These are phyloP conservation scores for Chlorella sp. DNA, from an alignment of 139 green algal genomes.

Conservation along the genomic window DNA sequence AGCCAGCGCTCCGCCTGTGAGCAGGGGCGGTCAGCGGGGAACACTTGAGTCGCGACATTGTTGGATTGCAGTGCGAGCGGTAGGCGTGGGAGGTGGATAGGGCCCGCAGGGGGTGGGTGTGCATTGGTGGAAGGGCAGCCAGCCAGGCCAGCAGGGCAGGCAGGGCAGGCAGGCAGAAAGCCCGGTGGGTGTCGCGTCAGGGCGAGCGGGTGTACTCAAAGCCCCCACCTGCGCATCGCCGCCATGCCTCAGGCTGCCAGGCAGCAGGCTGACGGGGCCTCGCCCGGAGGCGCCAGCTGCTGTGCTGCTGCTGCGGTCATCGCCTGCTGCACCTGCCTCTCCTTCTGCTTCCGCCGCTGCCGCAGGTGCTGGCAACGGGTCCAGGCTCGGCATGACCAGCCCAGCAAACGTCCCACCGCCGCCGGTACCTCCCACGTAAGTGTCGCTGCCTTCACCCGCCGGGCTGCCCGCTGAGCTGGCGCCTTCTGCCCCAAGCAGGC, in stretches of 20 bases:
- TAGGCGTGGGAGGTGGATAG: background rate
- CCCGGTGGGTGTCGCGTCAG: too few relatives aligned
- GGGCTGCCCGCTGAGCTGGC: background rate
- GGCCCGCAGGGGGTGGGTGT: background rate
- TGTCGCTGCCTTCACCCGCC: background rate
- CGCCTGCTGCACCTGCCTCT: background rate
- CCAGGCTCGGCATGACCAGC: constrained; percentile 15
- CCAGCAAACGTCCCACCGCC: background rate
- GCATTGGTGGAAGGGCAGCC: background rate
- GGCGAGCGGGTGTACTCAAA: too few relatives aligned
- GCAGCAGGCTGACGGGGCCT: background rate
- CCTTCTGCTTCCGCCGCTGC: background rate
- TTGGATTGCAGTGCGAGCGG: background rate
- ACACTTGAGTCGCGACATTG: background rate
- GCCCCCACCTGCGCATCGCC: constrained; percentile 37
- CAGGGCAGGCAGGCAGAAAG: too few relatives aligned
- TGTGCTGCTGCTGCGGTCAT: background rate
- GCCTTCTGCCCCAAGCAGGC: background rate
- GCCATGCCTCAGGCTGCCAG: constrained; percentile 36
- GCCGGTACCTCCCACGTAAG: background rate
- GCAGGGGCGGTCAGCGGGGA: background rate
- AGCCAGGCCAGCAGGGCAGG: background rate
- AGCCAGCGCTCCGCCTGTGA: constrained; percentile 40
- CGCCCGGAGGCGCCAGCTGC: background rate
- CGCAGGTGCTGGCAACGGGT: background rate